phyloP scores from a whole-genome alignment of 345 rosid species.

The Gossypium herbaceum region DNA sequence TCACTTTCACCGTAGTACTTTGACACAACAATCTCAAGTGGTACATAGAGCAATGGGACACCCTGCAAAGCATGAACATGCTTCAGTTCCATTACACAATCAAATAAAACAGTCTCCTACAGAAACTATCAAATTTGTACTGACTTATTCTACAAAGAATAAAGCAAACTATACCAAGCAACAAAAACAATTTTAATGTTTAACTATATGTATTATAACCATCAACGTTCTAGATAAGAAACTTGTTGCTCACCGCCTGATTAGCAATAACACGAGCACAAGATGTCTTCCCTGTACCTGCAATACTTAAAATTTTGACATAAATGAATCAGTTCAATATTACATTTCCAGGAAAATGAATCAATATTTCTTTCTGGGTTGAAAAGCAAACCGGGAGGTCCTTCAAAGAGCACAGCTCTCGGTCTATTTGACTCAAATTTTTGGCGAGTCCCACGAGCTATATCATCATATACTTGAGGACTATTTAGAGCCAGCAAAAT shows the following conservation, averaged over 20 bases:
- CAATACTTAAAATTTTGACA: not conserved
- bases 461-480: slow-evolving; percentile 85
- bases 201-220: not conserved
- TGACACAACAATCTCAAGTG: slow-evolving; percentile 81
- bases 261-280: slow-evolving; percentile 89
- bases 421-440: slow-evolving; percentile 94
- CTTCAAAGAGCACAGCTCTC: slow-evolving; percentile 92
- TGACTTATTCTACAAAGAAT: not conserved
- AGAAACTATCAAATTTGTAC: slow-evolving; percentile 12
- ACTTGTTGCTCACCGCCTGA: slow-evolving; percentile 65
- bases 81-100: slow-evolving; percentile 7
- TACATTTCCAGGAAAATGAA: not conserved
- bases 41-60: slow-evolving; percentile 81
- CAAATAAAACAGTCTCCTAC: not conserved
- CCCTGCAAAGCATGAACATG: slow-evolving; percentile 44
- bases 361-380: not conserved
- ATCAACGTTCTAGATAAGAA: slow-evolving; percentile 5
- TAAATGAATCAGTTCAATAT: not conserved
- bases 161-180: not conserved
- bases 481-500: slow-evolving; percentile 76
- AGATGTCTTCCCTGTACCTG: slow-evolving; percentile 98
- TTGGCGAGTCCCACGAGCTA: slow-evolving; percentile 78
- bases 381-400: slow-evolving; percentile 76
- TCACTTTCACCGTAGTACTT: slow-evolving; percentile 96
- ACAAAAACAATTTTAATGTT: not conserved